Conservation (phyloP, 495 filamentous ascomycete genomes). For the Thermothielavioides terrestris region DNA sequence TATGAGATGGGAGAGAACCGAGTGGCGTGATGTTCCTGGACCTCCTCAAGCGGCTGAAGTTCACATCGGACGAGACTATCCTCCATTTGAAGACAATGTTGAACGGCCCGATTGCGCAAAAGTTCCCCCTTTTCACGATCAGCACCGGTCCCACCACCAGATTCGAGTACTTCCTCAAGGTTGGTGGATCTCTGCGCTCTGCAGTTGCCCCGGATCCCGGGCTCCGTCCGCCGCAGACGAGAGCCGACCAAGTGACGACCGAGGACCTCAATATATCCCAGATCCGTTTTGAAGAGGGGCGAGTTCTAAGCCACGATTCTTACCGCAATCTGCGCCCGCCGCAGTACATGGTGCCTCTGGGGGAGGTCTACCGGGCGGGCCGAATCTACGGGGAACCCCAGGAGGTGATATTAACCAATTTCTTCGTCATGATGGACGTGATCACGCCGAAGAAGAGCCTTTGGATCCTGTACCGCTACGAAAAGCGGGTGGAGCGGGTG, state of each 20-base stretch:
- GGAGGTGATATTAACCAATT: conserved; percentile 1
- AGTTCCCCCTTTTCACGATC: background rate
- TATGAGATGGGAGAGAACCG: too few relatives aligned
- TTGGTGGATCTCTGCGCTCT: background rate
- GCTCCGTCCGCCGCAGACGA: background rate
- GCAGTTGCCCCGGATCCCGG: background rate
- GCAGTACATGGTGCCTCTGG: background rate
- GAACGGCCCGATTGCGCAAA: background rate
- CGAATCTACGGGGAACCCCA: background rate
- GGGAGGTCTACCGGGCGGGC: conserved; percentile 1
- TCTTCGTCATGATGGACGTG: conserved; percentile 1
- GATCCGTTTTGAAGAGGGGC: background rate
- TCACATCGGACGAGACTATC: background rate
- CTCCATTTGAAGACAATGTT: background rate
- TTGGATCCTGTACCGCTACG: conserved; percentile 7
- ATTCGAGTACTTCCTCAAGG: background rate
- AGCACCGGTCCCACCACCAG: background rate
- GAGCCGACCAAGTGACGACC: background rate
- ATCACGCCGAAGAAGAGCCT: background rate
- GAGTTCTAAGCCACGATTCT: background rate
- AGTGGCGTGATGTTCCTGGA: too few relatives aligned
- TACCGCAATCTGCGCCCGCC: background rate
- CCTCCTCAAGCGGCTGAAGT: background rate
- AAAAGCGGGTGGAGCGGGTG: background rate
- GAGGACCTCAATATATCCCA: background rate